Percentiles rank a stretch among this genome's conserved stretches.
These are phyloP conservation scores for Microsporum ferrugineum DNA, from an alignment of 2,329 filamentous ascomycete genomes.

Conservation along the genomic window DNA sequence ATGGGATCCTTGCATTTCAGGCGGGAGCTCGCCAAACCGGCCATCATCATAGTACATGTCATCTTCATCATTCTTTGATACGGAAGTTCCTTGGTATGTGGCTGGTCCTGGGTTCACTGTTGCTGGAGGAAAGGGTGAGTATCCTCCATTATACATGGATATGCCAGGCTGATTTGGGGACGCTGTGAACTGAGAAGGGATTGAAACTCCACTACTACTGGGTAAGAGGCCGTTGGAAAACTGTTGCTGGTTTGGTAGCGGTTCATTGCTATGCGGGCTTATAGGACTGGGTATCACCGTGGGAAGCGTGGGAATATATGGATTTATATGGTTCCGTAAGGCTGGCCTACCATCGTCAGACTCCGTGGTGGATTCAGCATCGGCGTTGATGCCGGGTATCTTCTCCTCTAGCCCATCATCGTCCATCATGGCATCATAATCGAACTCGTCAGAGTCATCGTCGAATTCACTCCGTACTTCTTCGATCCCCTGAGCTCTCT, in stretches of 20 bases:
- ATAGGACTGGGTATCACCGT: conserved; percentile 23
- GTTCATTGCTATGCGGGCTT: not conserved
- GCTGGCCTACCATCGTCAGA: conserved; percentile 7
- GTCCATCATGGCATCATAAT: conserved; percentile 34
- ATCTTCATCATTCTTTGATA: conserved; percentile 22
- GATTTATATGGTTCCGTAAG: not conserved
- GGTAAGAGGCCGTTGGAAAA: not conserved
- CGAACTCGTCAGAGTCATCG: conserved; percentile 27
- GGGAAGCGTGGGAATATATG: conserved; percentile 24
- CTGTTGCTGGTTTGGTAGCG: not conserved
- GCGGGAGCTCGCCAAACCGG: conserved; percentile 29
- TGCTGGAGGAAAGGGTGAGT: not conserved
- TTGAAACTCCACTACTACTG: not conserved
- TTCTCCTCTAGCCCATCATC: conserved; percentile 37
- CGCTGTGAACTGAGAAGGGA: not conserved
- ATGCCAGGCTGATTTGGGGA: not conserved
- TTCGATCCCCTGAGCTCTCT: conserved; percentile 23
- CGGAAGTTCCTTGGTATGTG: not conserved
- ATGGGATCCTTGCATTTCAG: conserved; percentile 21
- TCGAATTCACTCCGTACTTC: conserved; percentile 29
- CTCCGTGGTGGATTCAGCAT: conserved; percentile 33
- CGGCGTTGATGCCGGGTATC: conserved; percentile 39
- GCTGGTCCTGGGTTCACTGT: not conserved
- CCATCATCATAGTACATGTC: conserved; percentile 40
- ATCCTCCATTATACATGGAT: not conserved